Conservation (phyloP, 768 basidiomycete genomes). For the Rhodotorula toruloides region DNA sequence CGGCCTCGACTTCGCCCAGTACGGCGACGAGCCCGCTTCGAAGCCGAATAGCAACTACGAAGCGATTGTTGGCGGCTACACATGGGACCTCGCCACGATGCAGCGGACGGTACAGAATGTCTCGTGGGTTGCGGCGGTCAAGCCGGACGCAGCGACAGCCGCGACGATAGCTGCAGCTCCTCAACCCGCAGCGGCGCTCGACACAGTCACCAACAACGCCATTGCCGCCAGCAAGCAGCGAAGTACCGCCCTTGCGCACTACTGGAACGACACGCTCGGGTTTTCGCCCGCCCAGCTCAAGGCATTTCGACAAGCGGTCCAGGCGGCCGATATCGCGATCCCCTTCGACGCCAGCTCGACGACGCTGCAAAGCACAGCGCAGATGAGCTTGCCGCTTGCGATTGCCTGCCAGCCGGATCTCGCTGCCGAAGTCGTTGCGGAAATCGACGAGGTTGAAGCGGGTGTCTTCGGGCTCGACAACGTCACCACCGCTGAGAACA, state of each 20-base stretch:
- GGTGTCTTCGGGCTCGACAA: neutral
- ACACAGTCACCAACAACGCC: neutral
- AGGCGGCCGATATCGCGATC: conserved; percentile 5
- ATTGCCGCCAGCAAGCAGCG: conserved; percentile 12
- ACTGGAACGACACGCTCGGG: conserved; percentile 18
- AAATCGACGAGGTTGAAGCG: conserved; percentile 9
- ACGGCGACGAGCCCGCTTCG: conserved; percentile 7
- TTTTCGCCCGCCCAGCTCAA: neutral
- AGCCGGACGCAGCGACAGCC: neutral
- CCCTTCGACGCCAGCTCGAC: conserved; percentile 4
- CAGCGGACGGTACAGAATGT: neutral
- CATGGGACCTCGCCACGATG: conserved; percentile 15
- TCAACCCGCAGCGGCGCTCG: neutral
- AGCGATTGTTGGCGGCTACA: conserved; percentile 16
- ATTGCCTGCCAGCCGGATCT: neutral
- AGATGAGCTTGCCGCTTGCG: neutral
- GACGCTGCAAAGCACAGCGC: no score
- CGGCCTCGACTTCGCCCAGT: neutral
- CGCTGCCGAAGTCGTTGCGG: neutral
- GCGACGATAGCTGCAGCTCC: no score
- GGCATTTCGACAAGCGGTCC: conserved; percentile 1
- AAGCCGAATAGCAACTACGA: conserved; percentile 22
- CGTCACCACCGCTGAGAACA: neutral
- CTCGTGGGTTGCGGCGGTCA: conserved; percentile 1
- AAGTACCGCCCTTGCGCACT: conserved; percentile 9